Conservation (phyloP, 306 rosid genomes). For the apple (Malus domestica) region DNA sequence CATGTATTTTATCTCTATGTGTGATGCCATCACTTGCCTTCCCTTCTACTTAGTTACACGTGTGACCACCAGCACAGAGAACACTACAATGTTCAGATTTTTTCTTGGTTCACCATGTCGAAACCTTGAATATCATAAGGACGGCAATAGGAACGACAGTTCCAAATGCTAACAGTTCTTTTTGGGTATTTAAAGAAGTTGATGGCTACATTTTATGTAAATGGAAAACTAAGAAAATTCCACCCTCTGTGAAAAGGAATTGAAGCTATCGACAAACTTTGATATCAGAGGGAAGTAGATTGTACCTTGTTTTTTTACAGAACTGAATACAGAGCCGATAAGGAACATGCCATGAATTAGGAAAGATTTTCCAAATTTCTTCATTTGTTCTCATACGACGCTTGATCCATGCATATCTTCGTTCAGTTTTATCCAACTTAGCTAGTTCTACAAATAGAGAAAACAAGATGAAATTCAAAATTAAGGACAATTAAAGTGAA, state of each 20-base stretch:
- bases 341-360: conserved; percentile 91
- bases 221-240: not conserved
- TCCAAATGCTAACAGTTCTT: not conserved
- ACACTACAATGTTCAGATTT: not conserved
- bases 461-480: conserved; percentile 12
- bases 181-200: not conserved
- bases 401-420: conserved; percentile 99
- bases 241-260: not conserved
- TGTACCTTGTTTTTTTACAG: conserved; percentile 91
- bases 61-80: not conserved
- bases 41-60: not conserved
- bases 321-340: conserved; percentile 90
- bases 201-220: not conserved
- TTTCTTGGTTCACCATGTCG: not conserved
- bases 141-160: not conserved
- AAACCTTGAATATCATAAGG: not conserved
- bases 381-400: conserved; percentile 97
- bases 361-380: conserved; percentile 95
- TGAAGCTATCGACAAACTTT: not conserved
- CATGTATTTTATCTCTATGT: not conserved
- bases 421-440: conserved; percentile 91
- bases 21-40: not conserved
- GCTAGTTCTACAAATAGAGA: conserved; percentile 59
- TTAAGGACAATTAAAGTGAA: conserved; percentile 9
- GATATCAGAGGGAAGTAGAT: conserved; percentile 11